Base-by-base conservation (phyloP, 805 yeast species). In the Ogataea glucozyma region DNA sequence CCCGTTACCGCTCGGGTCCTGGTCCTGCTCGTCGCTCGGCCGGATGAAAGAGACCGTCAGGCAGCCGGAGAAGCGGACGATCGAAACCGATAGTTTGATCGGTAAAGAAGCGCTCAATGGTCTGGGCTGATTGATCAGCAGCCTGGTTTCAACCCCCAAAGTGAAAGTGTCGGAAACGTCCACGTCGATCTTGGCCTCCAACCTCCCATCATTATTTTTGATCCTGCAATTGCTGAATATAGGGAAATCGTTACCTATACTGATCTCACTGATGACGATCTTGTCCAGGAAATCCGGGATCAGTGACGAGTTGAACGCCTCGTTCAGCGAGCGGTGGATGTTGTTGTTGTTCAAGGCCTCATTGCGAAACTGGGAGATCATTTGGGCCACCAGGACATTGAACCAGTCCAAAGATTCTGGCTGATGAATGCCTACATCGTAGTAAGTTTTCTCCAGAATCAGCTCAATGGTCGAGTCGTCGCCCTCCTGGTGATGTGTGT, bases 321-420 rank as follows among this genome's bases (percentile, higher is more conserved):
- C 79, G 55, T 87, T 82, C 38, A 93, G 69, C 1, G 89, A 81
- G 51, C 85, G 83, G 47, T 90, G 81, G 19, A 93, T 85, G 60
- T 88, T 89, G 60, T 93, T 93, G 37, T 89, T 81, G 31, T 77
- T 72, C 43, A 88, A 66, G 0, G 98, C 98, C 60, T 93, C 98
- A n/a, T 82, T 76, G 44, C 99, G 76, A 48, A 89, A 75, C 50
- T 90, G 96, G 23, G 87, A 79, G 19, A 93, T 81, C 6, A 89
- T 82, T 61, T 93, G 97, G 0, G 97, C 99, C 14, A 93, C 76
- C 26, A 93, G 70, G 1, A 93, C 97, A 51, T 91, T 93, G 63
- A 93, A 88, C 99, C 99, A 93, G 62, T 93, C 99, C 47, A 93
- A 67, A 0, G 97, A 85, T 67, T 93, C 99, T 0, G 97, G 78